These are phyloP conservation scores for Dendrobium chrysotoxum DNA, from an alignment of 106 monocot species.

Conservation along the genomic window DNA sequence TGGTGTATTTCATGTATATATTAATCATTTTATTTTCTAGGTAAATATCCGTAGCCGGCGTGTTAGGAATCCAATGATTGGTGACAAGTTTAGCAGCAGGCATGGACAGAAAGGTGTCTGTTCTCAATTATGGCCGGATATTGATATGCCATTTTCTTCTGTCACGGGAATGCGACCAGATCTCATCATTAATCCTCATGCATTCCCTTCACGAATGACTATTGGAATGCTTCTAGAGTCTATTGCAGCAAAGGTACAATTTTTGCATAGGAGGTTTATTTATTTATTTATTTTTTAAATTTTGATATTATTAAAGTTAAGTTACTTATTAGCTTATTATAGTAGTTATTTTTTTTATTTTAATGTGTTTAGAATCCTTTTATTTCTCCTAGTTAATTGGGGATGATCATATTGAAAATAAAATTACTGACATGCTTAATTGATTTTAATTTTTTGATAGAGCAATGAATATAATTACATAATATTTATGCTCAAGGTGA, in stretches of 20 bases:
- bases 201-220: conserved; percentile 98
- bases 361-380: neutral
- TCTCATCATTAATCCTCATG: conserved; percentile 98
- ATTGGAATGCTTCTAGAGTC: conserved; percentile 99
- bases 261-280: neutral
- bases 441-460: neutral
- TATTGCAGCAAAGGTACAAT: conserved; percentile 83
- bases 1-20: neutral
- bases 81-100: conserved; percentile 98
- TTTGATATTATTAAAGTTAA: neutral
- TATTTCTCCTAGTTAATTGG: neutral
- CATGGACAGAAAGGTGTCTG: conserved; percentile 99
- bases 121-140: conserved; percentile 95
- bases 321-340: neutral
- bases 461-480: neutral
- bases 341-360: neutral
- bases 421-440: neutral
- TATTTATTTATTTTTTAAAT: neutral
- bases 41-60: conserved; percentile 74
- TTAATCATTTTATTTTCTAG: conserved; percentile 26
- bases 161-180: conserved; percentile 93
- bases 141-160: conserved; percentile 98
- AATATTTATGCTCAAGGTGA: neutral
- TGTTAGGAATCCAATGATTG: conserved; percentile 78
- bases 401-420: neutral